Evolutionary conservation across 1,284 basidiomycete species (phyloP).

Genomic region (Boletus nobilissimus): DNA sequence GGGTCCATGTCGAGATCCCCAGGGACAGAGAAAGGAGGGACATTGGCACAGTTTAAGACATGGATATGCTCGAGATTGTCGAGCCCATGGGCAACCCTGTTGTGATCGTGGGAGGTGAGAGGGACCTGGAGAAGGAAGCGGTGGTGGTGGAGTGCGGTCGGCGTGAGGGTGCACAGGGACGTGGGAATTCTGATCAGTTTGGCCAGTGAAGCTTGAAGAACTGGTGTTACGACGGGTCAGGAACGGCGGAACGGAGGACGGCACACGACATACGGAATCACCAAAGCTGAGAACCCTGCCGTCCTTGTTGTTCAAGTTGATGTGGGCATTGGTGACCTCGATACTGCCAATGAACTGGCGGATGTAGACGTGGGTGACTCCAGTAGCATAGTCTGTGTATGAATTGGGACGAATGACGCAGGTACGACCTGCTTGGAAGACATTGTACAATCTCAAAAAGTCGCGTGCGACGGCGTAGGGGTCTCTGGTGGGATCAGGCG

Average conservation of each 20-base stretch:
- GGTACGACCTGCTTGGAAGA: constrained; percentile 49
- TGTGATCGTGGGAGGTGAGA: constrained; percentile 29
- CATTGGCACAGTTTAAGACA: constrained; percentile 66
- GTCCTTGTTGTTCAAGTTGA: constrained; percentile 90
- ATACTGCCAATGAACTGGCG: constrained; percentile 85
- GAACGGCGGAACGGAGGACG: constrained; percentile 23
- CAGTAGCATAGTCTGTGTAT: constrained; percentile 85
- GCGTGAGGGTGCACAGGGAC: constrained; percentile 59
- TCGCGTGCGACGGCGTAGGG: constrained; percentile 68
- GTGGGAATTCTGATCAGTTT: constrained; percentile 51
- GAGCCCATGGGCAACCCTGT: constrained; percentile 33
- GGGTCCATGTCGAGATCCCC: constrained; percentile 45
- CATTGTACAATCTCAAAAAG: constrained; percentile 59
- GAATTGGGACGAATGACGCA: constrained; percentile 81
- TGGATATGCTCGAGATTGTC: constrained; percentile 57
- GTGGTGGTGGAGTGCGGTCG: constrained; percentile 49
- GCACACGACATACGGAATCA: constrained; percentile 69
- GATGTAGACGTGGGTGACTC: constrained; percentile 87
- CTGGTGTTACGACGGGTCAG: constrained; percentile 51
- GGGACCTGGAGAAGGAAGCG: constrained; percentile 29
- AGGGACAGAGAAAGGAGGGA: constrained; percentile 38
- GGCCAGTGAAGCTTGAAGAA: constrained; percentile 66
- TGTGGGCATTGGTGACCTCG: constrained; percentile 88
- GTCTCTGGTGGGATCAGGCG: constrained; percentile 51
- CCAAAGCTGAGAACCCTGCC: constrained; percentile 85